Evolutionary conservation across 441 rosid species (phyloP).

Genomic region (Aleurites moluccanus): DNA sequence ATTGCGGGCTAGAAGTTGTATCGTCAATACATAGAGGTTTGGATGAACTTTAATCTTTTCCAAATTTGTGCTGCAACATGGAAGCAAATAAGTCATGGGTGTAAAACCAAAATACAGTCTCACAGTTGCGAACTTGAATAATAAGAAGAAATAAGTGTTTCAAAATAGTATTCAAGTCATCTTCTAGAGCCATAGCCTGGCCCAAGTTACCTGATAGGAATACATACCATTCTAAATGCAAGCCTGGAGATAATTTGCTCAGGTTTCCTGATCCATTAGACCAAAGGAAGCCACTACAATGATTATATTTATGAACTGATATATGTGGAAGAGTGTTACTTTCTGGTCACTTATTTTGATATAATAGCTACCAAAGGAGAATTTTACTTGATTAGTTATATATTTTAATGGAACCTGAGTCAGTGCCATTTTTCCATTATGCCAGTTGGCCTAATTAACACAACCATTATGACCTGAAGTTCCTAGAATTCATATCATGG

Average conservation of each 20-base stretch:
- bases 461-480: background rate
- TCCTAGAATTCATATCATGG: background rate
- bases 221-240: background rate
- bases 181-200: background rate
- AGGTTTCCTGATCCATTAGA: background rate
- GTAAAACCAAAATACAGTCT: background rate
- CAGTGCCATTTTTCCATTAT: background rate
- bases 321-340: background rate
- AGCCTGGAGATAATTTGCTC: background rate
- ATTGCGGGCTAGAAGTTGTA: slow-evolving; percentile 69
- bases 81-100: slow-evolving; percentile 16
- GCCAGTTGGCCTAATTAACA: background rate
- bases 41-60: slow-evolving; percentile 81
- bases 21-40: slow-evolving; percentile 65
- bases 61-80: slow-evolving; percentile 58
- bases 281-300: slow-evolving; percentile 2
- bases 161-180: background rate
- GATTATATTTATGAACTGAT: background rate
- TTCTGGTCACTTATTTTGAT: background rate
- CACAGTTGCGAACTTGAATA: background rate
- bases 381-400: background rate
- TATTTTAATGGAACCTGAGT: background rate
- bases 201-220: background rate
- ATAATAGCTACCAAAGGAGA: background rate
- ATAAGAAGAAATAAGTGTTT: background rate